A percentile compares a stretch with the other conserved stretches of the same genome.
Conservation (phyloP, 192 early-diverging fungal genomes). For the Paraglomus brasilianum region DNA sequence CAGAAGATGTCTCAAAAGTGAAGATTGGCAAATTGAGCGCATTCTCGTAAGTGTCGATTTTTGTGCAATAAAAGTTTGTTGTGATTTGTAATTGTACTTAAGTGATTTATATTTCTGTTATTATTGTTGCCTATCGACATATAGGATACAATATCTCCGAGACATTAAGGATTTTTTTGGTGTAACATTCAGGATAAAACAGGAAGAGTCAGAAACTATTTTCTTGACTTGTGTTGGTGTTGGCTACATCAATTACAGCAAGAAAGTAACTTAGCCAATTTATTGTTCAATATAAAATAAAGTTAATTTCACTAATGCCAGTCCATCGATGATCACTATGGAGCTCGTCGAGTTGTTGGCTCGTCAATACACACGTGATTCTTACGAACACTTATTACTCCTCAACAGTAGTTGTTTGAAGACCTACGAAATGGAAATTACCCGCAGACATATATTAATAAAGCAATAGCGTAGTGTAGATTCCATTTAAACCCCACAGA, state of each 20-base stretch:
- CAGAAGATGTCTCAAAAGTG: slow-evolving; percentile 93
- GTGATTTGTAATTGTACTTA: not conserved
- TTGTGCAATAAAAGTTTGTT: not conserved
- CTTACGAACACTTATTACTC: slow-evolving; percentile 14
- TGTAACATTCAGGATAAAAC: slow-evolving; percentile 88
- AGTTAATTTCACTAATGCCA: too few species aligned
- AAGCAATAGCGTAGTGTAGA: not conserved
- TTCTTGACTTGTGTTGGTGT: slow-evolving; percentile 85
- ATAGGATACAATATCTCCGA: slow-evolving; percentile 86
- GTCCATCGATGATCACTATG: too few species aligned
- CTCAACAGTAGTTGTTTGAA: slow-evolving; percentile 9
- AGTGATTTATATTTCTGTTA: slow-evolving; percentile 2
- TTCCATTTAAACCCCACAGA: not conserved
- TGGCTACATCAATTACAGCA: slow-evolving; percentile 88
- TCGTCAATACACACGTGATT: too few species aligned
- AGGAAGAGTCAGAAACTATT: slow-evolving; percentile 63
- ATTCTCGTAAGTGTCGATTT: slow-evolving; percentile 65
- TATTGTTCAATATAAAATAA: slow-evolving; percentile 7
- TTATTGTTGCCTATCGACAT: not conserved
- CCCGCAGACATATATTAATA: too few species aligned
- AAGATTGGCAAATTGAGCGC: slow-evolving; percentile 81
- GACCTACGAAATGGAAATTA: not conserved
- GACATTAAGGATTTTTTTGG: slow-evolving; percentile 90
- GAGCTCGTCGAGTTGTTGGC: too few species aligned
- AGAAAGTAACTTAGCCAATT: slow-evolving; percentile 65